Base-by-base conservation (phyloP, 208 protist genomes). In the Entamoeba nuttalli region DNA sequence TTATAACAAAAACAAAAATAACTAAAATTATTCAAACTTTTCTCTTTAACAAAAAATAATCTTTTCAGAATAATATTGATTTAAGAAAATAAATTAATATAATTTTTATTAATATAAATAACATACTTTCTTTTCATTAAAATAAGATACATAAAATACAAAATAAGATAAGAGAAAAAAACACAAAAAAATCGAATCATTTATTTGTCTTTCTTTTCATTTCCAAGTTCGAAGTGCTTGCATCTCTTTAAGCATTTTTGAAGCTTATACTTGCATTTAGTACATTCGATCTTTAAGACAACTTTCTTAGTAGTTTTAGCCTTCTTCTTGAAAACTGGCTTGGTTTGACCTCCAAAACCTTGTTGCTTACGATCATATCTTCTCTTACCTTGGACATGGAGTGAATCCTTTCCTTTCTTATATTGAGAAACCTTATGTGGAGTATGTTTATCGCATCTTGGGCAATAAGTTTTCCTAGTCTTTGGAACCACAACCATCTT, bases 301-400 rank as follows among this genome's bases (percentile, higher is more conserved):
- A 57, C 52, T 94, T 96, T 96, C 69, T 96, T 96, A 9, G 95
- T 96, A 30, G 50, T 94, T 94, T 96, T 96, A 50, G 95, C 98
- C 98, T 99, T 99, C 98, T 99, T 99, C 97, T 99, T 98, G 98
- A 99, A 99, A 96, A 99, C 98, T 84, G 99, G 99, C 98, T 99
- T 99, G 96, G 99, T 99, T 98, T 99, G 99, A 97, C 99, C 99
- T 98, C 99, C 99, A 97, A 99, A 99, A 97, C 99, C 99, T 84
- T 97, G 97, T 98, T 99, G 99, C 97, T 99, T 99, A 95, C 98
- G 97, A 97, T 99, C 99, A 98, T 99, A 99, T 98, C 99, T 98
- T 95, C 99, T 98, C 98, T 99, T 99, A 97, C 99, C 99, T 97
- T 99, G 98, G 50, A 98, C 99, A 95, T 98, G 99, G 93, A 99